Base-by-base conservation (phyloP, 108 stramenopile genomes). In the Epithemia pelagica region DNA sequence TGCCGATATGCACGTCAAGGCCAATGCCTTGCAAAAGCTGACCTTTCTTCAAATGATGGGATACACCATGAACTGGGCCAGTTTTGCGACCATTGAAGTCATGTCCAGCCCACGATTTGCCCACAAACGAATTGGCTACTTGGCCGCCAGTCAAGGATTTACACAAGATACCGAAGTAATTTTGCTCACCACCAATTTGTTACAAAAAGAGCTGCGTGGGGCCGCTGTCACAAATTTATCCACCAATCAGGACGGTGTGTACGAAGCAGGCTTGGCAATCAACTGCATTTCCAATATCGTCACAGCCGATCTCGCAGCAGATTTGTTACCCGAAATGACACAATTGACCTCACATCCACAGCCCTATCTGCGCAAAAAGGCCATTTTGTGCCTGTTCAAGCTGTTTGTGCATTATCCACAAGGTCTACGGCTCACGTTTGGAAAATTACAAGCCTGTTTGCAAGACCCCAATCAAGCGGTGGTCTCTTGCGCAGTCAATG, bases 11-110 rank as follows among this genome's bases (percentile, higher is more conserved):
- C 85, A 88, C 66, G 73, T 94, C 64, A 99, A 99, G 69, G 80
- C 86, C 31, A 94, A 96, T 62, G 99, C 97, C 20, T 77, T 99
- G 10, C 92, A 95, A 64, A 99, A 99, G 71, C 70, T 99, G 26
- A 99, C 98, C 32, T 94, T 97, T 69, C 82, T 99, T 58, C 96
- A 97, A 72, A 97, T 97, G 96, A 90, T 96, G 81, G 99, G 99
- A 18, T 97, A 97, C 73, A 88, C 92, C 74, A 94, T 98, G 87
- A 82, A 74, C 52, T 99, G 96, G 95, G 98, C 99, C 8, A 80
- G 89, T 33, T 99, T 99, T 71, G 78, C 86, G 33, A 80, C 96
- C 37, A 89, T 96, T 27, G 98, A 99, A 70, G 94, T 96, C 56
- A 97, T 99, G 98, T 83, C 82, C 72, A 80, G 81, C 54, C 84